Evolutionary conservation across 306 rosid genomes (phyloP).

Genomic region (Malus asiatica): DNA sequence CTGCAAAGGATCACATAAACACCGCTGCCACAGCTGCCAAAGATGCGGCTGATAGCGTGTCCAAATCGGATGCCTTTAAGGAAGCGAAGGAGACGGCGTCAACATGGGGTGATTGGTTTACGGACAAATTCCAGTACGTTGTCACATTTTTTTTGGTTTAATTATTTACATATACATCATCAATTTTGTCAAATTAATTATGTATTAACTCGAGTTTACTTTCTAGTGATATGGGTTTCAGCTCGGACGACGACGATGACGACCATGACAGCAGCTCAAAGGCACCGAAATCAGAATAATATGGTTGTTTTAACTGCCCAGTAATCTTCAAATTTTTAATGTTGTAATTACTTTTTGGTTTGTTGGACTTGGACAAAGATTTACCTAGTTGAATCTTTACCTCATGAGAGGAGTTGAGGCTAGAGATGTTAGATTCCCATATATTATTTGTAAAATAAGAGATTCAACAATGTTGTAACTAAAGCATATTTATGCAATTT

Average conservation of each 20-base stretch:
- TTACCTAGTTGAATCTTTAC: background rate
- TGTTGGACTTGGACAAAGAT: background rate
- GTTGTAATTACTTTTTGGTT: background rate
- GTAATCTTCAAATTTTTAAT: background rate
- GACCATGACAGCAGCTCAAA: background rate
- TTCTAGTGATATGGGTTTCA: background rate
- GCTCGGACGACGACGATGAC: background rate
- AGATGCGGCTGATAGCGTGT: background rate
- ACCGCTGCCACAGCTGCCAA: background rate
- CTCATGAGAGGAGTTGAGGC: background rate
- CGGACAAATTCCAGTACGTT: conserved; percentile 6
- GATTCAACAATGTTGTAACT: background rate
- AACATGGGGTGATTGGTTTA: conserved; percentile 6
- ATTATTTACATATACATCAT: background rate
- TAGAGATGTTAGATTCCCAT: background rate
- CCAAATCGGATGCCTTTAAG: background rate
- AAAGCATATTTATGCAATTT: background rate
- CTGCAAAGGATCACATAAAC: background rate
- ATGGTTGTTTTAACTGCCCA: background rate
- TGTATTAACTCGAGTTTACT: background rate
- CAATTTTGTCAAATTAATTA: background rate
- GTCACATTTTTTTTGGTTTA: background rate
- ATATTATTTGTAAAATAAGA: background rate
- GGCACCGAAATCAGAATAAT: background rate
- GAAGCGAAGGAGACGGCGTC: background rate